Evolutionary conservation across 192 early-diverging fungal genomes (phyloP).

Genomic region (Diversispora eburnea): DNA sequence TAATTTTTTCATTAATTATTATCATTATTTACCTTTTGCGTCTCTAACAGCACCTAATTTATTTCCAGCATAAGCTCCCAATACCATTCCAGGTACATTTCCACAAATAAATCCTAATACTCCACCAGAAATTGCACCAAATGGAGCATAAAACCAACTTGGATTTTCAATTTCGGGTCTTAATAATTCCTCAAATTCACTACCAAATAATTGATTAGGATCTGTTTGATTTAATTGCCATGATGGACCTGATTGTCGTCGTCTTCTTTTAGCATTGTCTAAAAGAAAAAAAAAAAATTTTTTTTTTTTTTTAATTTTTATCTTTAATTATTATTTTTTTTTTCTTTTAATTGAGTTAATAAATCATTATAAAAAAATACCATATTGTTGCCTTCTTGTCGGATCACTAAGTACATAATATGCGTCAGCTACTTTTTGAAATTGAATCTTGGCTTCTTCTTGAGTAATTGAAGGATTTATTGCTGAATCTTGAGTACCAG

Average conservation of each 20-base stretch:
- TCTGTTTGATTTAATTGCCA: constrained; percentile 40
- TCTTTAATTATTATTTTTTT: too few relatives aligned
- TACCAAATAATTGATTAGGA: constrained; percentile 65
- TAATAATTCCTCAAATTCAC: constrained; percentile 81
- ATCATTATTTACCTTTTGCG: constrained; percentile 28
- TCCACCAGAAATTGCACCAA: constrained; percentile 67
- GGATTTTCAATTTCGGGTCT: constrained; percentile 63
- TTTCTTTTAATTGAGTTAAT: not conserved
- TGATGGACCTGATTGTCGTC: constrained; percentile 16
- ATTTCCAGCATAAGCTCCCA: constrained; percentile 43
- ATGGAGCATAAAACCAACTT: constrained; percentile 58
- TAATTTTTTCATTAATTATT: not conserved
- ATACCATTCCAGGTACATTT: constrained; percentile 59
- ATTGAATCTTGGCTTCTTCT: constrained; percentile 43
- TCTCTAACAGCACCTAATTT: constrained; percentile 41
- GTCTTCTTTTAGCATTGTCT: constrained; percentile 7
- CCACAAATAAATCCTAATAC: constrained; percentile 69
- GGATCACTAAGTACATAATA: constrained; percentile 69
- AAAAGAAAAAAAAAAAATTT: not conserved
- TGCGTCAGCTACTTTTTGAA: constrained; percentile 75
- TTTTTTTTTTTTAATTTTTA: not conserved
- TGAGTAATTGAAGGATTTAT: constrained; percentile 33
- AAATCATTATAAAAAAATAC: constrained; percentile 27
- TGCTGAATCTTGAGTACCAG: constrained; percentile 41
- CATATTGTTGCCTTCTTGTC: constrained; percentile 50